Evolutionary conservation across 805 yeast species (phyloP).

Genomic region (Sugiyamaella chiloensis): DNA sequence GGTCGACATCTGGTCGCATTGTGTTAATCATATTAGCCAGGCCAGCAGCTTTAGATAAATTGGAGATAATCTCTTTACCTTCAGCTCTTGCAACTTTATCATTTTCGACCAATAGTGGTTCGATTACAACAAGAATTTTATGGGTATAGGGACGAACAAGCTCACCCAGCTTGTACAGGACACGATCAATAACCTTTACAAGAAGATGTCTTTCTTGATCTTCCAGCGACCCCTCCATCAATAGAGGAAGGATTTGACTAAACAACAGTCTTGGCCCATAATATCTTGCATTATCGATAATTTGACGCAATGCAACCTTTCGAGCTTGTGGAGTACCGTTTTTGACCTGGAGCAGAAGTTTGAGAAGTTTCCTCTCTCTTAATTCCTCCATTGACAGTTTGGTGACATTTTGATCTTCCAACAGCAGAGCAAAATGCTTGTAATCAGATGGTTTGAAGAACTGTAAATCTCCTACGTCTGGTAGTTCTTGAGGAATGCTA

Average conservation of each 20-base stretch:
- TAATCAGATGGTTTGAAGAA: conserved; percentile 69
- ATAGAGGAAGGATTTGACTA: conserved; percentile 67
- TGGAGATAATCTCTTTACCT: conserved; percentile 75
- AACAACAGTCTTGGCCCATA: conserved; percentile 72
- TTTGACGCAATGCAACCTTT: conserved; percentile 61
- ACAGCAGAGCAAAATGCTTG: conserved; percentile 63
- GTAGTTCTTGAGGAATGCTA: conserved; percentile 49
- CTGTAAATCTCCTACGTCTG: conserved; percentile 63
- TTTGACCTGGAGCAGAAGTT: conserved; percentile 63
- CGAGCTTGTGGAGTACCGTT: conserved; percentile 72
- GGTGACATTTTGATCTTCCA: conserved; percentile 34
- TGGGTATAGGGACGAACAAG: conserved; percentile 69
- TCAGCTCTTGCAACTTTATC: conserved; percentile 70
- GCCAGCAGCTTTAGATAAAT: conserved; percentile 78
- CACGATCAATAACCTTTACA: conserved; percentile 70
- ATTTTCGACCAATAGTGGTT: conserved; percentile 79
- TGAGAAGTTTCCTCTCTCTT: conserved; percentile 59
- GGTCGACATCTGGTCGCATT: conserved; percentile 77
- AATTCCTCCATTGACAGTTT: conserved; percentile 49
- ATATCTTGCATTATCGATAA: conserved; percentile 58
- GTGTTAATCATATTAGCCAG: conserved; percentile 73
- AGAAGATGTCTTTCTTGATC: conserved; percentile 81
- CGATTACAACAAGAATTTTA: conserved; percentile 65
- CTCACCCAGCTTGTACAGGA: conserved; percentile 63
- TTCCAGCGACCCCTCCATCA: conserved; percentile 67